phyloP scores from a whole-genome alignment of 2,329 filamentous ascomycete species.

The Sclerotinia trifoliorum region DNA sequence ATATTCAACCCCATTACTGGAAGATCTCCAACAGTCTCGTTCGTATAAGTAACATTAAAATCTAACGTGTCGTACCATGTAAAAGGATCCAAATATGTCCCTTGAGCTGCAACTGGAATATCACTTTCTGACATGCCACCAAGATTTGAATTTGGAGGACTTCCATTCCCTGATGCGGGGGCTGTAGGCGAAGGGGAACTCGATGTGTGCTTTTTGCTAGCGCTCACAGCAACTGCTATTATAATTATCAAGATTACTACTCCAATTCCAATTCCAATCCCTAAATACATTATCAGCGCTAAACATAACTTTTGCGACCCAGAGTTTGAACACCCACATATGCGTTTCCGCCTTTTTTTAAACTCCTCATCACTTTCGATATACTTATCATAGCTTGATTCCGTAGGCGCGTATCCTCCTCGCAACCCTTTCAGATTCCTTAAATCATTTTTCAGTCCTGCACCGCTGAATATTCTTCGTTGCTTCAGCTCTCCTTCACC shows the following conservation, averaged over 20 bases:
- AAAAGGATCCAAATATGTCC: constrained; percentile 82
- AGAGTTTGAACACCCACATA: constrained; percentile 49
- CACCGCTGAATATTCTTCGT: constrained; percentile 44
- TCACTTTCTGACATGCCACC: constrained; percentile 49
- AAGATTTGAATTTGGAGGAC: constrained; percentile 47
- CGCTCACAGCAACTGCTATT: constrained; percentile 64
- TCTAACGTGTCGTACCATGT: constrained; percentile 86
- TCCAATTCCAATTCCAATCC: constrained; percentile 54
- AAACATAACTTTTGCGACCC: not conserved
- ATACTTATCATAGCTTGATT: constrained; percentile 17
- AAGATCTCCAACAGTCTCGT: constrained; percentile 78
- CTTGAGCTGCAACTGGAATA: constrained; percentile 62
- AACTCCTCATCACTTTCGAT: constrained; percentile 22
- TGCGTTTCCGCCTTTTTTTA: constrained; percentile 54
- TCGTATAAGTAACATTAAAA: constrained; percentile 94
- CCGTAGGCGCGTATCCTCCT: constrained; percentile 20
- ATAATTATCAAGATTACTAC: constrained; percentile 62
- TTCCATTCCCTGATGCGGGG: constrained; percentile 25
- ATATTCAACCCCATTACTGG: constrained; percentile 85
- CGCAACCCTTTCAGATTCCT: constrained; percentile 47
- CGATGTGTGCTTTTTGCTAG: constrained; percentile 58
- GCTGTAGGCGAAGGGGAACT: constrained; percentile 28
- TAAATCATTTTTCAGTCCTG: constrained; percentile 42
- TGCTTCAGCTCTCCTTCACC: constrained; percentile 53
- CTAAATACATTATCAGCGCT: constrained; percentile 28